Conservation (phyloP, 2,329 filamentous ascomycete genomes). For the Nemania diffusa region DNA sequence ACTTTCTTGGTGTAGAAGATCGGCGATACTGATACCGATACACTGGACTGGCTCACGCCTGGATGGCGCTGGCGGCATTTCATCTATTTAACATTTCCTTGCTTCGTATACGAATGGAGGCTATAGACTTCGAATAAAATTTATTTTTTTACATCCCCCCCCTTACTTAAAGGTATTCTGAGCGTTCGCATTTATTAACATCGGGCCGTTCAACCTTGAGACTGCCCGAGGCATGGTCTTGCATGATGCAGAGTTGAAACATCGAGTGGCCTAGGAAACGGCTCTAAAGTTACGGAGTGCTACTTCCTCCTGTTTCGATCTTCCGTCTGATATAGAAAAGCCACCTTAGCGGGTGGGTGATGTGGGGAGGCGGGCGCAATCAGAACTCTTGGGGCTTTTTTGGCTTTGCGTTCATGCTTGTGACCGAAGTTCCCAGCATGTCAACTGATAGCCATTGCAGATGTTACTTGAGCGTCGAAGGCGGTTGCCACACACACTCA, state of each 20-base stretch:
- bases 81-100: conserved; percentile 15
- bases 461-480: conserved; percentile 5
- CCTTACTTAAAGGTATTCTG: neutral
- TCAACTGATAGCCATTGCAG: neutral
- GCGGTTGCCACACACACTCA: neutral
- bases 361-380: conserved; percentile 2
- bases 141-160: neutral
- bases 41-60: conserved; percentile 26
- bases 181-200: neutral
- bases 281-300: neutral
- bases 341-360: neutral
- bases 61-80: conserved; percentile 13
- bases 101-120: neutral
- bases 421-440: neutral
- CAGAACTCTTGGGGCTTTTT: neutral
- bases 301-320: neutral
- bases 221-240: neutral
- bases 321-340: neutral
- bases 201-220: conserved; percentile 13
- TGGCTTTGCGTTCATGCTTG: neutral
- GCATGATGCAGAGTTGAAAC: conserved; percentile 13
- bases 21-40: too few species aligned
- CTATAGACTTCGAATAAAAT: neutral
- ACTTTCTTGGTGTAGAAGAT: neutral
- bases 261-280: neutral